Conservation (phyloP, 140 eudicot species). For the Erigeron philadelphicus region DNA sequence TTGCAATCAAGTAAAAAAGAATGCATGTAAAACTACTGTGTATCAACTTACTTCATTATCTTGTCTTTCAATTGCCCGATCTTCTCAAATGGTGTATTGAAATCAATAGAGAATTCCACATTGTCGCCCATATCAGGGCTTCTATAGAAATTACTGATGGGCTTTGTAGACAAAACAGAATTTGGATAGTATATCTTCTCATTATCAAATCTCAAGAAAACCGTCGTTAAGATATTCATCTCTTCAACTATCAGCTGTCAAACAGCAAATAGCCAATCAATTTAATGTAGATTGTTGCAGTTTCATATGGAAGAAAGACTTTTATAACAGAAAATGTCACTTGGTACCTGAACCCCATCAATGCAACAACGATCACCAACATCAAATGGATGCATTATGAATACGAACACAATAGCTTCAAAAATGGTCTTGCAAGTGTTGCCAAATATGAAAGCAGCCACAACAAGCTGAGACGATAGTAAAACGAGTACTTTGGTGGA, state of each 20-base stretch:
- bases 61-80: conserved; percentile 59
- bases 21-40: conserved; percentile 4
- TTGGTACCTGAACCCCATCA: conserved; percentile 77
- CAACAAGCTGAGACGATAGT: conserved; percentile 76
- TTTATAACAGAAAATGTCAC: background rate
- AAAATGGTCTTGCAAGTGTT: conserved; percentile 75
- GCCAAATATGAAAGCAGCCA: conserved; percentile 78
- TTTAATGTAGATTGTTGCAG: no score
- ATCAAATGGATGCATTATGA: conserved; percentile 89
- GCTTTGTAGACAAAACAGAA: conserved; percentile 61
- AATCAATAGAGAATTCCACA: conserved; percentile 68
- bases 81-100: conserved; percentile 55
- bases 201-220: conserved; percentile 69
- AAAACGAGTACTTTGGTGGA: conserved; percentile 74
- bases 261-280: conserved; percentile 11
- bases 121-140: conserved; percentile 89
- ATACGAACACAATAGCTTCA: conserved; percentile 87
- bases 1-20: background rate
- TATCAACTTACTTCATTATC: conserved; percentile 50
- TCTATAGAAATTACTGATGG: conserved; percentile 81
- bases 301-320: background rate
- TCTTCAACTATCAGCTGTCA: conserved; percentile 83
- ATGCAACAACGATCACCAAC: conserved; percentile 89
- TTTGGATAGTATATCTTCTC: conserved; percentile 79
- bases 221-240: conserved; percentile 82